Percentiles rank a stretch among this genome's conserved stretches.
Evolutionary conservation across 2,329 filamentous ascomycete species (phyloP).

Genomic region (Tolypocladium album): DNA sequence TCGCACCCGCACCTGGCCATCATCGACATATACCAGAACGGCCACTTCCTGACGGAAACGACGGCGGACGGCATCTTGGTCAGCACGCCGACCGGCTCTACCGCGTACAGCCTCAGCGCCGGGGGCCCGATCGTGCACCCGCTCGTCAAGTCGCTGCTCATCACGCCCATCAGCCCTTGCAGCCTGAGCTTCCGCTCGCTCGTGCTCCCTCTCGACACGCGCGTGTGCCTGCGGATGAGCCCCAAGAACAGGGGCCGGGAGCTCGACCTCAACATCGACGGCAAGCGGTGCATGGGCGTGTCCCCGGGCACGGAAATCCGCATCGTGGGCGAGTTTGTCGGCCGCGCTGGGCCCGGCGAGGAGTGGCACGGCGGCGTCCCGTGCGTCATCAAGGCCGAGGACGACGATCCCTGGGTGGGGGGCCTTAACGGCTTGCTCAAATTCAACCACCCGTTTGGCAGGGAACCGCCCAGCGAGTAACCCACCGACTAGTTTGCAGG

Average conservation of each 20-base stretch:
- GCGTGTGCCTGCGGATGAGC: constrained; percentile 72
- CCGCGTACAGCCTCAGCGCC: constrained; percentile 87
- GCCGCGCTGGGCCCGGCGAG: constrained; percentile 24
- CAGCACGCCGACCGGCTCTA: constrained; percentile 87
- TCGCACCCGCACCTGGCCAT: constrained; percentile 83
- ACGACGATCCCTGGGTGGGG: constrained; percentile 93
- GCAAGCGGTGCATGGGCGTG: constrained; percentile 56
- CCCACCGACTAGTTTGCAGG: constrained; percentile 10
- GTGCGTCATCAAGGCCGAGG: constrained; percentile 67
- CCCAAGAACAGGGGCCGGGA: constrained; percentile 68
- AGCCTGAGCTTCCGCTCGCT: constrained; percentile 87
- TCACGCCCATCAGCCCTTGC: constrained; percentile 90
- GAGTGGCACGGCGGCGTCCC: constrained; percentile 74
- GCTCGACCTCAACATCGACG: constrained; percentile 71
- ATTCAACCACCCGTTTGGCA: constrained; percentile 93
- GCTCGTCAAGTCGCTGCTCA: constrained; percentile 73
- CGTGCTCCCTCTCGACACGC: constrained; percentile 77
- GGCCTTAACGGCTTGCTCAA: constrained; percentile 88
- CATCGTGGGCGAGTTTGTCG: constrained; percentile 77
- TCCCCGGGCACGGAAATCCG: constrained; percentile 73
- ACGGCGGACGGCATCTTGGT: constrained; percentile 94
- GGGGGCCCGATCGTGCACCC: constrained; percentile 93
- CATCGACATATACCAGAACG: constrained; percentile 83
- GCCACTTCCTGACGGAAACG: constrained; percentile 82
- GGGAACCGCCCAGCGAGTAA: constrained; percentile 21